phyloP scores from a whole-genome alignment of 1,284 basidiomycete genomes.

The Coriolopsis trogii region DNA sequence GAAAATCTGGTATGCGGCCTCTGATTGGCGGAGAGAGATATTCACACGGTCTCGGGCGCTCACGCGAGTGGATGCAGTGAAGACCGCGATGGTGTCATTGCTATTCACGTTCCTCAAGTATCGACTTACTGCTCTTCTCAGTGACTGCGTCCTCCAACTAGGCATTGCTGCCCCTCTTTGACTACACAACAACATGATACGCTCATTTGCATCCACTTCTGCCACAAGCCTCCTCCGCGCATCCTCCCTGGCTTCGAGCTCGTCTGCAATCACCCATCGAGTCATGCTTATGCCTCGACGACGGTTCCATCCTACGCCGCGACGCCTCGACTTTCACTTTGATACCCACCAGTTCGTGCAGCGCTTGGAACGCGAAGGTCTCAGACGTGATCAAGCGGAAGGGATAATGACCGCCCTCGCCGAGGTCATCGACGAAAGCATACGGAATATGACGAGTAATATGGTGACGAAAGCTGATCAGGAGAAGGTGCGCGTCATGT shows the following conservation, averaged over 20 bases:
- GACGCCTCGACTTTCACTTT: constrained; percentile 70
- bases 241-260: background rate
- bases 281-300: constrained; percentile 5
- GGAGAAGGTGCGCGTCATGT: constrained; percentile 95
- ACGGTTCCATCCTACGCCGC: constrained; percentile 16
- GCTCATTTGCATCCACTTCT: constrained; percentile 6
- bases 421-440: constrained; percentile 93
- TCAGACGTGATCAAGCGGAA: constrained; percentile 88
- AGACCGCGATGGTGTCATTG: background rate
- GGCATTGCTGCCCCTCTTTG: background rate
- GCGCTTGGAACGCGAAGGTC: constrained; percentile 83
- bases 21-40: constrained; percentile 14
- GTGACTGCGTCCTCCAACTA: background rate
- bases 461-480: constrained; percentile 95
- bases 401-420: constrained; percentile 95
- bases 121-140: too few species aligned
- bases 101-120: background rate
- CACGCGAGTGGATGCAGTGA: background rate
- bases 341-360: constrained; percentile 95
- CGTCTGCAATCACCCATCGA: constrained; percentile 9
- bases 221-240: background rate
- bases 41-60: constrained; percentile 9
- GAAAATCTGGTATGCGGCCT: constrained; percentile 24
- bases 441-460: constrained; percentile 90
- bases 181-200: constrained; percentile 3